Evolutionary conservation across 2,329 filamentous ascomycete genomes (phyloP), one percentile per base, ranked within the genome.

Genomic region (Teratosphaeria nubilosa): DNA sequence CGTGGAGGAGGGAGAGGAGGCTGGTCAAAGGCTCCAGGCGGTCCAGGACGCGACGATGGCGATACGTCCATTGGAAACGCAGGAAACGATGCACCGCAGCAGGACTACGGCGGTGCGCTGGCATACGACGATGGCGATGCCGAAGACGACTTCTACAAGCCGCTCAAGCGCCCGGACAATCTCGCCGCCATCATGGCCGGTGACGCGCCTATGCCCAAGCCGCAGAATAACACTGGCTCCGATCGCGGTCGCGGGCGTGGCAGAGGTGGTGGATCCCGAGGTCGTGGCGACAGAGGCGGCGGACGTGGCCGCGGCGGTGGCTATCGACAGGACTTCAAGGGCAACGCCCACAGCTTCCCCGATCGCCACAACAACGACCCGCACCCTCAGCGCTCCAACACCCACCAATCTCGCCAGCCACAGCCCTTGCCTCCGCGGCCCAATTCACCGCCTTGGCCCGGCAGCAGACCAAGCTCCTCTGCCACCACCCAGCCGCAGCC

Each of bases 361-460:
- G 65, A 69, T 55, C 61, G 60, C 14, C 66, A 66, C 51, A 66
- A 63, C 56, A 59, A 56, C 52, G 60, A 48, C 41, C 16, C 41
- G 5, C 41, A 22, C 16, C 41, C 41, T 16, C 41, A 60, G 14
- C 30, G 32, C 56, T 1, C 50, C 45, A 45, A 51, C n/a, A 30
- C 45, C 32, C 27, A 58, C 32, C 50, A 48, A 24, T 53, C 60
- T 56, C 61, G 61, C 45, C 51, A 53, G 22, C 31, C 51, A n/a
- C 25, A 34, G 51, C 51, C 51, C 11, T 6, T 30, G 25, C 51
- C 51, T 31, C 58, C 59, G 14, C 63, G 62, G 54, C 64, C 64
- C 51, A 45, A 54, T 32, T 50, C 56, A 13, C 51, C 55, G 32
- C 30, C 59, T 95, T 90, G 63, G 87, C n/a, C 53, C 22, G 14